phyloP scores from a whole-genome alignment of 257 asterid species.

The Przewalskia tangutica region DNA sequence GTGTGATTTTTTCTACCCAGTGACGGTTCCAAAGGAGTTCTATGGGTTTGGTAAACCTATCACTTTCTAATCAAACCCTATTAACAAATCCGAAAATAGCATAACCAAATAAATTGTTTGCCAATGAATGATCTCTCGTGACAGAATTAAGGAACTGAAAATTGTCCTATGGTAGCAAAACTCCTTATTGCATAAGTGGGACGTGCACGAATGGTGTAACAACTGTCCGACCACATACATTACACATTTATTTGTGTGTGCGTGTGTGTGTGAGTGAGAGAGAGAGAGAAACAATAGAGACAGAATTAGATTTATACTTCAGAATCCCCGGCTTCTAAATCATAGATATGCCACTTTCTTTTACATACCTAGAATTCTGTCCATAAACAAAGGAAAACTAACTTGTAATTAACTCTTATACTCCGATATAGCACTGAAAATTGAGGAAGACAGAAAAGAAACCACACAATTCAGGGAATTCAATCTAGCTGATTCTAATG shows the following conservation, averaged over 20 bases:
- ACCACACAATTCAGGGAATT: not conserved
- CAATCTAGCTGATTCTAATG: not conserved
- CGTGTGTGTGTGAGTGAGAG: not conserved
- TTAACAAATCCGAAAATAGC: not conserved
- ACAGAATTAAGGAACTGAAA: not conserved
- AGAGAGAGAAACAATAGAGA: not conserved
- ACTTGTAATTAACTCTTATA: not conserved
- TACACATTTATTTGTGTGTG: not conserved
- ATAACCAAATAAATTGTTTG: not conserved
- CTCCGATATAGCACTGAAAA: not conserved
- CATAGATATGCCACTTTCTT: not conserved
- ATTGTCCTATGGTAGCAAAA: not conserved
- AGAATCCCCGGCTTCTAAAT: not conserved
- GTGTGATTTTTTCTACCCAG: not conserved
- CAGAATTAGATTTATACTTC: not conserved
- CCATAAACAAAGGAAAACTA: not conserved
- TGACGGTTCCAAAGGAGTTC: not conserved
- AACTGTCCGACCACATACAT: not conserved
- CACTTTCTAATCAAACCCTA: not conserved
- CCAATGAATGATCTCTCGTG: not conserved
- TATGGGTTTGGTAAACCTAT: not conserved
- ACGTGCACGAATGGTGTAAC: not conserved
- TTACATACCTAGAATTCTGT: not conserved
- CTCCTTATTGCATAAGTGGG: not conserved
- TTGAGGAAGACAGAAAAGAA: not conserved